These are phyloP conservation scores for Puccinellia tenuiflora DNA, from an alignment of 176 grass and related monocot genomes.

Conservation along the genomic window DNA sequence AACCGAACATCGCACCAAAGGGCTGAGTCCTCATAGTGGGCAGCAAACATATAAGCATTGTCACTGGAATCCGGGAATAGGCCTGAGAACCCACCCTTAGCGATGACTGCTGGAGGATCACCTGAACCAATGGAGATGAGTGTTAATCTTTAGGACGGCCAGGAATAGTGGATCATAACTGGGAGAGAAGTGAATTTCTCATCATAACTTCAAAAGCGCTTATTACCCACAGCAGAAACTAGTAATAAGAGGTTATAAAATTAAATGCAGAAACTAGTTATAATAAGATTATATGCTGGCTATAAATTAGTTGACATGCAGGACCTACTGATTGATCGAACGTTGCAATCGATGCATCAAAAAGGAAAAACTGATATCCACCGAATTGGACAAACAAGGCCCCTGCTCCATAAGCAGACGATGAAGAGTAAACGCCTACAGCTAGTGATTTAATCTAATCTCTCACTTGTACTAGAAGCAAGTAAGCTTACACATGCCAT, in stretches of 20 bases:
- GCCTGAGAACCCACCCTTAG: conserved; percentile 84
- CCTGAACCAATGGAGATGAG: conserved; percentile 48
- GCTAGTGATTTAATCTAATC: neutral
- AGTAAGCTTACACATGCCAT: neutral
- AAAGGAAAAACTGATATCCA: conserved; percentile 5
- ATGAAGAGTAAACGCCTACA: neutral
- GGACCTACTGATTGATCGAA: neutral
- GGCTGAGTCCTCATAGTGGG: conserved; percentile 2
- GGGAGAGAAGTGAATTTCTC: too few species aligned
- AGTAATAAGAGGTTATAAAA: neutral
- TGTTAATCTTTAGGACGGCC: neutral
- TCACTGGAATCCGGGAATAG: conserved; percentile 78
- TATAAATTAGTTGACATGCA: neutral
- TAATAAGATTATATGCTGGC: neutral
- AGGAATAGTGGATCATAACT: neutral
- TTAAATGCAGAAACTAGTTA: neutral
- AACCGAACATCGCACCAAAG: conserved; percentile 68
- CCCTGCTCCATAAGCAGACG: neutral
- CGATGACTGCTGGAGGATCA: conserved; percentile 48
- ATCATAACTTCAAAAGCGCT: neutral
- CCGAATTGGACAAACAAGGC: neutral
- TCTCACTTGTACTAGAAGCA: neutral
- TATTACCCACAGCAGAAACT: neutral
- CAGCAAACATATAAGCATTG: conserved; percentile 19
- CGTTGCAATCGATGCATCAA: neutral